Base-by-base conservation (phyloP, 2,329 filamentous ascomycete species). In the Arthrinium puccinioides region DNA sequence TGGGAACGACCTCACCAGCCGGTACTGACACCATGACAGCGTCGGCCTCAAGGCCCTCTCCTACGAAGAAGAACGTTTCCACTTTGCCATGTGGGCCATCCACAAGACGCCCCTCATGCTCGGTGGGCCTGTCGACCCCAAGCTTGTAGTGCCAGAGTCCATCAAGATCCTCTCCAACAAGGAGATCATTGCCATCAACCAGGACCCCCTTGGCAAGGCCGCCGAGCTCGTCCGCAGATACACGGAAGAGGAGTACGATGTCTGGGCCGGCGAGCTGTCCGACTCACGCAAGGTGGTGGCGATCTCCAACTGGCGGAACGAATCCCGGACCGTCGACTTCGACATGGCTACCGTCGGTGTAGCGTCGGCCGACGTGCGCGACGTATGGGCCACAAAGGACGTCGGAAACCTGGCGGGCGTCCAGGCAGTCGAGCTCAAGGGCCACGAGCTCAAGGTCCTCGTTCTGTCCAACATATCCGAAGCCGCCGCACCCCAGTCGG, bases 161-260 rank as follows among this genome's bases (percentile, higher is more conserved):
- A 47, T 73, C 11, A 53, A 54, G 6, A 56, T 71, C 13, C 50
- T 72, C 32, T 59, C 57, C 2, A 77, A 78, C 51, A 57, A 63
- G 19, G 73, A 75, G 38, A 65, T 75, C 16, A 70, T 80, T 18
- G 66, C 66, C 0, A 70, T 75, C 48, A 79, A 79, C 45, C 74
- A 79, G 45, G 76, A 79, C 46, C 41, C 65, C 0, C 52, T 78
- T 0, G 72, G 64, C 0, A 55, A 67, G 37, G 70, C 73, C 30
- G 71, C 73, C 1, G 60, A 60, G n/a, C 56, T 81, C 1, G 51
- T 67, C 2, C 56, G 67, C 5, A 60, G 70, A 5, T 66, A 67
- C 46, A 67, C 68, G 0, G 62, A 68, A 16, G 63, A 67, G 20
- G 61, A 64, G 28, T 73, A 67, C 54, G 72, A 76, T 37, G 51